A percentile compares a stretch with the other conserved stretches of the same genome.
These are phyloP conservation scores for Nakazawaea peltata DNA, from an alignment of 805 yeast species.

Conservation along the genomic window DNA sequence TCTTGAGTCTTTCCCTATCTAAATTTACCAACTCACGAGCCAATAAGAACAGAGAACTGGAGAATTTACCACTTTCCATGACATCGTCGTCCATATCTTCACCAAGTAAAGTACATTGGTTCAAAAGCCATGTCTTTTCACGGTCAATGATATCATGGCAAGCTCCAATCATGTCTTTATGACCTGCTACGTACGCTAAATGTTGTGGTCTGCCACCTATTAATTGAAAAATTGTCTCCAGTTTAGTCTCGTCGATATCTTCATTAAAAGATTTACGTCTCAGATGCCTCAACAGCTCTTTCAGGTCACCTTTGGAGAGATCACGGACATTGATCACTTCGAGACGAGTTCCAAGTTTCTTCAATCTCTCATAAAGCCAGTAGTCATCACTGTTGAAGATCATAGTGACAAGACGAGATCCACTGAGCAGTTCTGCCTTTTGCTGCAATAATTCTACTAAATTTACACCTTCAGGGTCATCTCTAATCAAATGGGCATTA, in stretches of 20 bases:
- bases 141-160: constrained; percentile 67
- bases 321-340: constrained; percentile 67
- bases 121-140: constrained; percentile 80
- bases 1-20: constrained; percentile 33
- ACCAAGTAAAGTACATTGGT: constrained; percentile 75
- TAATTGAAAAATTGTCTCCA: constrained; percentile 52
- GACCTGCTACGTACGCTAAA: constrained; percentile 59
- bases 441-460: constrained; percentile 72
- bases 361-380: constrained; percentile 77
- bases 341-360: constrained; percentile 61
- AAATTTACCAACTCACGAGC: constrained; percentile 66
- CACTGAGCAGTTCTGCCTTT: constrained; percentile 72
- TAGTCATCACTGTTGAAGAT: constrained; percentile 78
- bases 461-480: constrained; percentile 66
- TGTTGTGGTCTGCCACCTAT: constrained; percentile 87
- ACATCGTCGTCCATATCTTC: constrained; percentile 83
- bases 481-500: constrained; percentile 65
- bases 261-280: constrained; percentile 37
- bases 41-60: constrained; percentile 64
- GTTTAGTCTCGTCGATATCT: constrained; percentile 27
- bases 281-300: constrained; percentile 43
- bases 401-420: constrained; percentile 59
- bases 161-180: constrained; percentile 46
- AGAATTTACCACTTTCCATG: constrained; percentile 74
- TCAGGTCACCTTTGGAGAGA: constrained; percentile 45